Evolutionary conservation across 495 filamentous ascomycete genomes (phyloP).

Genomic region (Articulospora tetracladia): DNA sequence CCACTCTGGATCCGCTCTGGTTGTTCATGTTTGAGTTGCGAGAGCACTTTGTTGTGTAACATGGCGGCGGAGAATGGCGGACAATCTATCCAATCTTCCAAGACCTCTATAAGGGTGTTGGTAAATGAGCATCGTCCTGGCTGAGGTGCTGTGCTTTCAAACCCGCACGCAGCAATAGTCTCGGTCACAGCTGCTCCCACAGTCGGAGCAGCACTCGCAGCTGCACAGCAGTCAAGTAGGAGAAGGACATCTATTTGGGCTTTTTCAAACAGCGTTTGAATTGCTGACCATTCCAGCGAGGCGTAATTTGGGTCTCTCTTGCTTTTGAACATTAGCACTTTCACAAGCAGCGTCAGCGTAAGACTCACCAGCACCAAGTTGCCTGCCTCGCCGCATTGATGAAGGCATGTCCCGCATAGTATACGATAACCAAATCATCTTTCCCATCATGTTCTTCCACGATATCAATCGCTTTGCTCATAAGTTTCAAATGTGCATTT

Average conservation of each 20-base stretch:
- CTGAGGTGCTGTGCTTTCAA: slow-evolving; percentile 6
- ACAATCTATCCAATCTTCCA: slow-evolving; percentile 5
- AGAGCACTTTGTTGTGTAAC: slow-evolving; percentile 6
- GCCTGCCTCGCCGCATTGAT: slow-evolving; percentile 5
- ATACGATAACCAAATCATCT: slow-evolving; percentile 6
- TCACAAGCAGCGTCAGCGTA: not conserved
- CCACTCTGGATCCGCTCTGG: not conserved
- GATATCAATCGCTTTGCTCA: not conserved
- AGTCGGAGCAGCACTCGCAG: slow-evolving; percentile 4
- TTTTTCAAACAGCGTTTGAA: slow-evolving; percentile 9
- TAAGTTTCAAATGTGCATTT: slow-evolving; percentile 6
- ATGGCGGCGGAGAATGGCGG: slow-evolving; percentile 6
- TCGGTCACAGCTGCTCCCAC: slow-evolving; percentile 1
- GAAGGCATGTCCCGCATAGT: slow-evolving; percentile 10
- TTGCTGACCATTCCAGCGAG: slow-evolving; percentile 13
- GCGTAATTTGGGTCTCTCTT: not conserved
- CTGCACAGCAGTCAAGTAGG: slow-evolving; percentile 10
- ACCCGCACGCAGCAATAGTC: slow-evolving; percentile 13
- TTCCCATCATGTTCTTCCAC: not conserved
- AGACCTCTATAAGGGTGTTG: slow-evolving; percentile 8
- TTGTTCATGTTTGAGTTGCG: not conserved
- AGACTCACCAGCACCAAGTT: slow-evolving; percentile 4
- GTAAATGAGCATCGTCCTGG: slow-evolving; percentile 10
- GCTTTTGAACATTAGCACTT: not conserved
- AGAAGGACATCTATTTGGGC: slow-evolving; percentile 7